A percentile compares a stretch with the other conserved stretches of the same genome.
phyloP scores from a whole-genome alignment of 257 asterid genomes.

The Solanum pinnatisectum region DNA sequence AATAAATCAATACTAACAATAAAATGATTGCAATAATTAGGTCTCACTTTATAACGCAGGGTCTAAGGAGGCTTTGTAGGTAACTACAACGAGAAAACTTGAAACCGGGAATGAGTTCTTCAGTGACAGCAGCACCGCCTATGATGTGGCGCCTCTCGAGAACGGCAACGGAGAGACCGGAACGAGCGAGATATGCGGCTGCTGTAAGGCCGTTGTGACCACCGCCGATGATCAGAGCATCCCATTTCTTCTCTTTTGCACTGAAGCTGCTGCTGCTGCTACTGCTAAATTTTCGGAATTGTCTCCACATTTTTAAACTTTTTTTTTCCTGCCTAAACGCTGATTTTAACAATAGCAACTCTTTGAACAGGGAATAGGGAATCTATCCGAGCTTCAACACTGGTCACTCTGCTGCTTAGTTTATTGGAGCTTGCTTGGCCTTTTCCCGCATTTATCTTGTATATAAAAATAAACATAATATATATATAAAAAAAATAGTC shows the following conservation, averaged over 20 bases:
- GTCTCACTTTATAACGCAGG: constrained; percentile 50
- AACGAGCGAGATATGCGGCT: constrained; percentile 89
- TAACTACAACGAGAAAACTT: constrained; percentile 96
- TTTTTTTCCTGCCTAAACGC: not conserved
- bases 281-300: constrained; percentile 27
- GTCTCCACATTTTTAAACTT: constrained; percentile 35
- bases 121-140: constrained; percentile 99
- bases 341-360: not conserved
- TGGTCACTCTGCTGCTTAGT: not conserved
- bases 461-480: not conserved
- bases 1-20: not conserved
- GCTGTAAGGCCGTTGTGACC: constrained; percentile 98
- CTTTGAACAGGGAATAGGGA: not conserved
- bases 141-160: constrained; percentile 91
- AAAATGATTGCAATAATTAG: not conserved
- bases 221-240: constrained; percentile 81
- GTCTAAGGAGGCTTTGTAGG: constrained; percentile 96
- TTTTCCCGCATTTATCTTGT: not conserved
- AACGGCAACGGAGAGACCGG: constrained; percentile 95
- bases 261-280: constrained; percentile 8
- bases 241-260: constrained; percentile 52
- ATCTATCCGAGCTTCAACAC: not conserved
- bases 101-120: constrained; percentile 86
- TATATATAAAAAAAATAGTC: no score
- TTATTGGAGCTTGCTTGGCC: not conserved